A percentile compares a stretch with the other conserved stretches of the same genome.
phyloP scores from a whole-genome alignment of 352 stramenopile genomes.

The Globisporangium solare region DNA sequence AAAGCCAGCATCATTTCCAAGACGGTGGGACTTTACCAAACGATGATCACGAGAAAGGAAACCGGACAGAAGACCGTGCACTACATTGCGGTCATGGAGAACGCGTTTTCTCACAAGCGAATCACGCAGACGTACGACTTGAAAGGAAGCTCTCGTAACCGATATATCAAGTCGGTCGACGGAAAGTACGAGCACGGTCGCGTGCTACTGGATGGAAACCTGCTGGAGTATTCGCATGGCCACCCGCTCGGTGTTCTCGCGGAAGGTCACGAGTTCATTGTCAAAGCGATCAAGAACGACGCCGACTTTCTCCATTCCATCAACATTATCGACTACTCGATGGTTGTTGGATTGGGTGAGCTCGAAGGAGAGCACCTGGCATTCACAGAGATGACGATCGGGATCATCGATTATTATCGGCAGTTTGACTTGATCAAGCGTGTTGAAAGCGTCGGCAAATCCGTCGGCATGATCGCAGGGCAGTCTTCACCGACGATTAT shows the following conservation, averaged over 20 bases:
- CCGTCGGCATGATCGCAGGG: slow-evolving; percentile 97
- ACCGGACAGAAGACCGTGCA: slow-evolving; percentile 85
- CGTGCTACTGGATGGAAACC: slow-evolving; percentile 85
- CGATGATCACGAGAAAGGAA: slow-evolving; percentile 92
- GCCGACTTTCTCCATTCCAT: slow-evolving; percentile 96
- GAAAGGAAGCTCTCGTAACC: slow-evolving; percentile 96
- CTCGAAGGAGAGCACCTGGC: neutral
- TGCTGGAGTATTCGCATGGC: slow-evolving; percentile 74
- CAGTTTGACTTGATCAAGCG: slow-evolving; percentile 99
- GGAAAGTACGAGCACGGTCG: slow-evolving; percentile 24
- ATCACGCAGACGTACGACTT: slow-evolving; percentile 96
- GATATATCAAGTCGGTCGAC: slow-evolving; percentile 73
- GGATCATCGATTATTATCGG: slow-evolving; percentile 99
- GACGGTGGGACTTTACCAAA: slow-evolving; percentile 97
- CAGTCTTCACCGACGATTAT: slow-evolving; percentile 98
- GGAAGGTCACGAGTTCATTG: slow-evolving; percentile 64
- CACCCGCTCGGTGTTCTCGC: slow-evolving; percentile 70
- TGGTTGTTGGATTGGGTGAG: slow-evolving; percentile 91
- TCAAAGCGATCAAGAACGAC: slow-evolving; percentile 94
- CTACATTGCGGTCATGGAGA: slow-evolving; percentile 95
- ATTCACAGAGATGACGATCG: slow-evolving; percentile 89
- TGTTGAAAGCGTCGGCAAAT: slow-evolving; percentile 98
- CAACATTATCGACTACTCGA: slow-evolving; percentile 99
- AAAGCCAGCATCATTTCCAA: slow-evolving; percentile 94
- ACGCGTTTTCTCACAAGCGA: slow-evolving; percentile 95